Conservation (phyloP, 345 rosid species). For the Barbarea vulgaris region DNA sequence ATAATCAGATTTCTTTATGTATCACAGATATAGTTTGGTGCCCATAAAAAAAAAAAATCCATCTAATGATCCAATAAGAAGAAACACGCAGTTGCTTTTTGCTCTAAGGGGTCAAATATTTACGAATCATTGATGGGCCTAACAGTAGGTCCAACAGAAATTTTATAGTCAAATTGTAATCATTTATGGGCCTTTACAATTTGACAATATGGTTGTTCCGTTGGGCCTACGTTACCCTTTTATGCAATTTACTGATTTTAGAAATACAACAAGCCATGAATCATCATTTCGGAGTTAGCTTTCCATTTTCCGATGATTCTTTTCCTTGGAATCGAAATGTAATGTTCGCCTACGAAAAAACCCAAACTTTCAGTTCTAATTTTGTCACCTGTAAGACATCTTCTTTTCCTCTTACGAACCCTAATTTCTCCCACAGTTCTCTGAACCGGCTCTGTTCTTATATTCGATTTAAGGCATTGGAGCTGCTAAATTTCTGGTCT, state of each 20-base stretch:
- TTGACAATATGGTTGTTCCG: neutral
- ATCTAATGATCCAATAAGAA: neutral
- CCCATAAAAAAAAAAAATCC: too few relatives aligned
- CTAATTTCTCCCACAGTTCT: neutral
- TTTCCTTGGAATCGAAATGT: conserved; percentile 17
- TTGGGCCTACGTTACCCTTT: neutral
- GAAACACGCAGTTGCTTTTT: too few relatives aligned
- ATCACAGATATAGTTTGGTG: neutral
- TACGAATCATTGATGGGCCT: neutral
- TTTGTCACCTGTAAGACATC: neutral
- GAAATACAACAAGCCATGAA: conserved; percentile 28
- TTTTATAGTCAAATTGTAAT: neutral
- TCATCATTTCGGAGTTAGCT: conserved; percentile 13
- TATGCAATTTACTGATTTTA: conserved; percentile 6
- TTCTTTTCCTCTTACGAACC: conserved; percentile 2
- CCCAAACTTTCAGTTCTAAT: conserved; percentile 12
- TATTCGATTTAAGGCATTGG: conserved; percentile 3
- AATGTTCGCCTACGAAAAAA: neutral
- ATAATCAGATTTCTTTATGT: neutral
- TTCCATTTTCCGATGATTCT: conserved; percentile 24
- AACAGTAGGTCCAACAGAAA: neutral
- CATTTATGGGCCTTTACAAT: neutral
- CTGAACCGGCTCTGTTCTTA: conserved; percentile 18
- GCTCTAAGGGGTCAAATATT: too few relatives aligned
- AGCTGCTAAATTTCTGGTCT: conserved; percentile 21